These are phyloP conservation scores for Noccaea caerulescens DNA, from an alignment of 345 rosid genomes.

Conservation along the genomic window DNA sequence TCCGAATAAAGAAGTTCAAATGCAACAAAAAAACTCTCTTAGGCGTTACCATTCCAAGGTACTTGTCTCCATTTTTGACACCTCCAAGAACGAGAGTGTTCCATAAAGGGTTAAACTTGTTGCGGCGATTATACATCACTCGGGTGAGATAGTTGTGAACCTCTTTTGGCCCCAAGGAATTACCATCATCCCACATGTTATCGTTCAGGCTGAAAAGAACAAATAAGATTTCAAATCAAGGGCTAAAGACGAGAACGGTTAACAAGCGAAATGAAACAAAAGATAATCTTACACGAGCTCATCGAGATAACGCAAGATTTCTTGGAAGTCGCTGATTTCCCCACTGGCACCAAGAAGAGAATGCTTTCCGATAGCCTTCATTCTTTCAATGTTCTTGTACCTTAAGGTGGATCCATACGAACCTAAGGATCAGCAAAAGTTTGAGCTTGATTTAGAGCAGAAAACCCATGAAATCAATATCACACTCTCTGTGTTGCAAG, in stretches of 20 bases:
- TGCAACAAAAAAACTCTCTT: no score
- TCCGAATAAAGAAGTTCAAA: neutral
- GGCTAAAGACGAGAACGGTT: constrained; percentile 13
- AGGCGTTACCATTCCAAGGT: constrained; percentile 77
- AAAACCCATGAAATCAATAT: neutral
- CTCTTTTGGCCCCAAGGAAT: constrained; percentile 97
- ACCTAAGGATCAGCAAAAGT: constrained; percentile 45
- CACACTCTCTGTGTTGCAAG: constrained; percentile 1
- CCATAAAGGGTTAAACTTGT: constrained; percentile 92
- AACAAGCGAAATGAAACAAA: constrained; percentile 19
- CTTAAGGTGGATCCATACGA: constrained; percentile 92
- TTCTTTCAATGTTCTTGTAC: constrained; percentile 81
- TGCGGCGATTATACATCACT: constrained; percentile 89
- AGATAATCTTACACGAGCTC: constrained; percentile 68
- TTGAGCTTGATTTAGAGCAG: neutral
- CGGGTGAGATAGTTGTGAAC: constrained; percentile 88
- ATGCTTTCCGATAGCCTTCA: constrained; percentile 83
- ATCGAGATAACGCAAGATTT: constrained; percentile 78
- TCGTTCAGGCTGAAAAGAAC: constrained; percentile 64
- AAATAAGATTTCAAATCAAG: constrained; percentile 29
- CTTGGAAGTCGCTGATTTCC: constrained; percentile 92
- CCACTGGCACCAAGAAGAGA: constrained; percentile 95
- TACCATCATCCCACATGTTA: constrained; percentile 98
- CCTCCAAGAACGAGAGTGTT: constrained; percentile 93
- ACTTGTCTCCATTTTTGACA: constrained; percentile 83